Conservation (phyloP, 2,329 filamentous ascomycete species). For the Tympanopsis confertula region DNA sequence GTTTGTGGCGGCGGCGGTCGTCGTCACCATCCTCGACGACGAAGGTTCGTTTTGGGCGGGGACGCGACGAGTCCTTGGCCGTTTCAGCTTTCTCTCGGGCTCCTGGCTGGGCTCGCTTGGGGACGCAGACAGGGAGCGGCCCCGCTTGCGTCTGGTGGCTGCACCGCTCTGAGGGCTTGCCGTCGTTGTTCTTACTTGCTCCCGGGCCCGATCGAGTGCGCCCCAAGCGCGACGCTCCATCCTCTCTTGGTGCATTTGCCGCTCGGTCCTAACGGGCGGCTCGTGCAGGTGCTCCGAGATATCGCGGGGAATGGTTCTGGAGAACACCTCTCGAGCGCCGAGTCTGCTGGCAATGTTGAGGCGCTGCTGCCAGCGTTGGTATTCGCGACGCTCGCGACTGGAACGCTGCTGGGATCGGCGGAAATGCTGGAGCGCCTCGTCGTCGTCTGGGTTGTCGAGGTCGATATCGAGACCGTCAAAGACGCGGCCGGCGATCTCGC, state of each 20-base stretch:
- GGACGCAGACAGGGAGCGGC: slow-evolving; percentile 43
- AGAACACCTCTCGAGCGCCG: slow-evolving; percentile 63
- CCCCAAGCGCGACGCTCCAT: slow-evolving; percentile 83
- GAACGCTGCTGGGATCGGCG: slow-evolving; percentile 38
- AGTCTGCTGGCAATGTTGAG: slow-evolving; percentile 71
- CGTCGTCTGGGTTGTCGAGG: slow-evolving; percentile 74
- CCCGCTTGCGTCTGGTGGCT: slow-evolving; percentile 58
- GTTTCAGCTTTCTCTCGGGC: slow-evolving; percentile 74
- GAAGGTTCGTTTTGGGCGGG: slow-evolving; percentile 28
- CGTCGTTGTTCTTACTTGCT: slow-evolving; percentile 42
- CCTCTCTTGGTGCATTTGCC: slow-evolving; percentile 35
- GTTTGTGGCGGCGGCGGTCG: slow-evolving; percentile 13
- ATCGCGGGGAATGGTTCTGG: slow-evolving; percentile 40
- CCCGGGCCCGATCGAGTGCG: slow-evolving; percentile 73
- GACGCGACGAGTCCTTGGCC: slow-evolving; percentile 67
- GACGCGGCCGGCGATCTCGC: slow-evolving; percentile 46
- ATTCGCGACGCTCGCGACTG: slow-evolving; percentile 42
- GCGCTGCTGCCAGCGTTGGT: slow-evolving; percentile 70
- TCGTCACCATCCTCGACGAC: slow-evolving; percentile 22
- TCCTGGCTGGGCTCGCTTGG: slow-evolving; percentile 57
- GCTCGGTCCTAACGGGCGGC: slow-evolving; percentile 41
- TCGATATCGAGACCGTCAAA: slow-evolving; percentile 64
- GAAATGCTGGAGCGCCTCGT: slow-evolving; percentile 41
- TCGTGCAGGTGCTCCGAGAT: slow-evolving; percentile 52
- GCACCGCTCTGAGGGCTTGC: slow-evolving; percentile 8